phyloP scores from a whole-genome alignment of 192 early-diverging fungal species.

The Mortierella hygrophila region DNA sequence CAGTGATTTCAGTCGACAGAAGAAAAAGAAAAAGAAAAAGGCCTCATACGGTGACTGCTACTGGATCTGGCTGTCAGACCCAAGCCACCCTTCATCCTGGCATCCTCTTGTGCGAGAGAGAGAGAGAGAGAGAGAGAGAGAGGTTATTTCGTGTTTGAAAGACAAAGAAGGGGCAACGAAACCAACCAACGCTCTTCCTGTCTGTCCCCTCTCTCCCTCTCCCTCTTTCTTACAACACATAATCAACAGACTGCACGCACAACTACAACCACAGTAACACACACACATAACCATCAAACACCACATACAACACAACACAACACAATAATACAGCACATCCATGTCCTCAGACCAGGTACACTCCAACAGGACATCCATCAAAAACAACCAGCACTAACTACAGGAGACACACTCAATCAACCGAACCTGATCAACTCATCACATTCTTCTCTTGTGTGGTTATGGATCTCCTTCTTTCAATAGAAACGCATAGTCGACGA shows the following conservation, averaged over 20 bases:
- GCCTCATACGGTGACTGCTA: background rate
- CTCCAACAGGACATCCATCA: background rate
- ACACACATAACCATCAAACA: background rate
- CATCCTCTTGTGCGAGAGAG: background rate
- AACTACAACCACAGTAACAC: no score
- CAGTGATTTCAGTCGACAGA: background rate
- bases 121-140: background rate
- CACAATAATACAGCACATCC: background rate
- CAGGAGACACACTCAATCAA: background rate
- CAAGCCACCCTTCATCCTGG: background rate
- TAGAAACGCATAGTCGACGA: constrained; percentile 42
- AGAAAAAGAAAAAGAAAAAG: background rate
- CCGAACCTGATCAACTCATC: background rate
- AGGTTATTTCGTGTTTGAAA: background rate
- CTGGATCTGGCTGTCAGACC: background rate
- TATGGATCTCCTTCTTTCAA: background rate
- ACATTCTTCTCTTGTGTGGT: background rate
- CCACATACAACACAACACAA: background rate
- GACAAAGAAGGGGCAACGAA: background rate
- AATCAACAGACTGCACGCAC: background rate
- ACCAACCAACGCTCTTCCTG: no score
- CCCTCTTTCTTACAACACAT: background rate
- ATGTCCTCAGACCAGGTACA: constrained; percentile 54
- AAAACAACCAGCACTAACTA: background rate
- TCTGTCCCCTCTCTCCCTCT: no score